Evolutionary conservation across 2,329 filamentous ascomycete species (phyloP).

Genomic region (Corynespora cassiicola): DNA sequence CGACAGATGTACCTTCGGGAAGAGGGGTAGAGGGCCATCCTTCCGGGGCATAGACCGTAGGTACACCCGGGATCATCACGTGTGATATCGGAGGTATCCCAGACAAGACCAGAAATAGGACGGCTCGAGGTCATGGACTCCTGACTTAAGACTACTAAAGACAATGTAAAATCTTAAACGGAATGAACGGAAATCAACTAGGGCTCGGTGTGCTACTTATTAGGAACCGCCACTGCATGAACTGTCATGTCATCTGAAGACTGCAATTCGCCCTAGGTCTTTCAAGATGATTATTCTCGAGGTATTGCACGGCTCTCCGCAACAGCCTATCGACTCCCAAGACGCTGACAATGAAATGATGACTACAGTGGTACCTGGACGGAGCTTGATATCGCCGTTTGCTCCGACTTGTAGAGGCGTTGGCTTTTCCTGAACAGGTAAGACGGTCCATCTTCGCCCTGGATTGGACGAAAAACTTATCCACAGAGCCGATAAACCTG

Average conservation of each 20-base stretch:
- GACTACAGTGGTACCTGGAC: conserved; percentile 10
- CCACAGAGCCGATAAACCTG: too few species aligned
- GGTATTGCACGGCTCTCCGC: conserved; percentile 16
- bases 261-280: conserved; percentile 5
- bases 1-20: conserved; percentile 8
- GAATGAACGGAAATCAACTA: conserved; percentile 5
- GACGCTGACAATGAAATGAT: conserved; percentile 9
- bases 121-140: conserved; percentile 9
- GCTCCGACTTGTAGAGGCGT: too few species aligned
- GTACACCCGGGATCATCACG: conserved; percentile 13
- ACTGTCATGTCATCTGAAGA: conserved; percentile 3
- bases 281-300: conserved; percentile 12
- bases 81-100: conserved; percentile 10
- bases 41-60: conserved; percentile 11
- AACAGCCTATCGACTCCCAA: conserved; percentile 8
- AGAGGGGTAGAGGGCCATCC: conserved; percentile 14
- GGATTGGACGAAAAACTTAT: too few species aligned
- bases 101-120: conserved; percentile 1
- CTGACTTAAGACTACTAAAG: too few species aligned
- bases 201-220: conserved; percentile 21
- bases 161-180: too few species aligned
- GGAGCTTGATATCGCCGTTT: too few species aligned
- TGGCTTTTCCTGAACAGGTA: too few species aligned
- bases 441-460: too few species aligned
- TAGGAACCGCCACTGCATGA: conserved; percentile 12